These are phyloP conservation scores for Volutella citrinella DNA, from an alignment of 2,329 filamentous ascomycete genomes.

Conservation along the genomic window DNA sequence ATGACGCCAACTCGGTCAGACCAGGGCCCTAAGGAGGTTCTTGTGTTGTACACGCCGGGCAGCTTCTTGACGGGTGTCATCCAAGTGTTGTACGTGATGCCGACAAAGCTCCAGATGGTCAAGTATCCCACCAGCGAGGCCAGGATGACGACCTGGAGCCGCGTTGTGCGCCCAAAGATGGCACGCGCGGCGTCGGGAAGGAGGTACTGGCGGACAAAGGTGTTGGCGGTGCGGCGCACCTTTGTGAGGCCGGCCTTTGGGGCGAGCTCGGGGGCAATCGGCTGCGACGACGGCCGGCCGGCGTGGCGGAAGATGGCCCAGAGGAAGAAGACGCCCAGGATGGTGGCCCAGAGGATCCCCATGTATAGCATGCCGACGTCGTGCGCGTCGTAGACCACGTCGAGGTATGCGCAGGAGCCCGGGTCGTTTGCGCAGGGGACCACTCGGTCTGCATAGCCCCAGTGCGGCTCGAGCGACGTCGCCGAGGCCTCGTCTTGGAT, in stretches of 20 bases:
- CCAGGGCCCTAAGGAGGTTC: conserved; percentile 64
- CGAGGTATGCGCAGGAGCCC: conserved; percentile 49
- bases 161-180: conserved; percentile 66
- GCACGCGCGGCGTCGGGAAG: conserved; percentile 56
- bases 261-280: conserved; percentile 19
- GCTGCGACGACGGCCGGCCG: conserved; percentile 23
- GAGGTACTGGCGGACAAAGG: conserved; percentile 48
- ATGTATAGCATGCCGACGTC: conserved; percentile 49
- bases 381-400: conserved; percentile 48
- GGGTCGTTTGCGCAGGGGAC: conserved; percentile 44
- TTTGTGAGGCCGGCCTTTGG: conserved; percentile 20
- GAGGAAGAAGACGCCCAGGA: conserved; percentile 41
- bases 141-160: conserved; percentile 64
- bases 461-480: conserved; percentile 37
- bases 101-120: conserved; percentile 65
- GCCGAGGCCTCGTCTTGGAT: conserved; percentile 41
- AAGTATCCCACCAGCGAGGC: conserved; percentile 59
- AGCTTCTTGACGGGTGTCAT: conserved; percentile 62
- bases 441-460: conserved; percentile 45
- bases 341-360: conserved; percentile 47
- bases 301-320: conserved; percentile 34
- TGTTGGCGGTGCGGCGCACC: conserved; percentile 35
- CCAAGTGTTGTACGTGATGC: conserved; percentile 67
- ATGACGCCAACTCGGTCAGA: conserved; percentile 67
- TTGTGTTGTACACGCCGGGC: conserved; percentile 58